Percentiles rank a stretch among this genome's conserved stretches.
Conservation (phyloP, 345 rosid genomes). For the Cardiospermum halicacabum region DNA sequence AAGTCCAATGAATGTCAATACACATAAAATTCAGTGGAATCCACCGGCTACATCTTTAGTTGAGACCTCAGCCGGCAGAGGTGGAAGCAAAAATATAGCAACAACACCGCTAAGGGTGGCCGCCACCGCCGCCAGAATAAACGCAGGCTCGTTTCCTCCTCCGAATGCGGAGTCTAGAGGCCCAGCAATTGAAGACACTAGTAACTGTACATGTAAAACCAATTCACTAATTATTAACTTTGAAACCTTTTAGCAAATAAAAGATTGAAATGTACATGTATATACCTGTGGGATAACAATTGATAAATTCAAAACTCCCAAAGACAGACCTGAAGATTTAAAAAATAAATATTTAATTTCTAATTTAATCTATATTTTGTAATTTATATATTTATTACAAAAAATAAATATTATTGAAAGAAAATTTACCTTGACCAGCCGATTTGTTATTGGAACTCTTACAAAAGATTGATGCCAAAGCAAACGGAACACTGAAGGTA, state of each 20-base stretch:
- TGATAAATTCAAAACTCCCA: slow-evolving; percentile 75
- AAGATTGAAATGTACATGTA: background rate
- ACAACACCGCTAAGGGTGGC: slow-evolving; percentile 55
- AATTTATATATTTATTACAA: background rate
- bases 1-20: too few species aligned
- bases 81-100: slow-evolving; percentile 63
- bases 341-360: background rate
- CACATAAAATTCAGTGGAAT: slow-evolving; percentile 33
- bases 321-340: slow-evolving; percentile 54
- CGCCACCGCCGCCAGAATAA: slow-evolving; percentile 57
- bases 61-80: slow-evolving; percentile 49
- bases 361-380: too few species aligned
- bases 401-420: slow-evolving; percentile 1
- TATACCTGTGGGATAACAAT: slow-evolving; percentile 83
- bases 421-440: slow-evolving; percentile 79
- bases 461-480: slow-evolving; percentile 84
- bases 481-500: slow-evolving; percentile 80
- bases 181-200: slow-evolving; percentile 66
- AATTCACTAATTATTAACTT: background rate
- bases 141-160: slow-evolving; percentile 85
- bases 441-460: slow-evolving; percentile 6
- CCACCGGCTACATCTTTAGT: slow-evolving; percentile 27
- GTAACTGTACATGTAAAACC: slow-evolving; percentile 59
- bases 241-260: background rate
- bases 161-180: slow-evolving; percentile 69